Percentiles rank a stretch among this genome's conserved stretches.
Evolutionary conservation across 192 early-diverging fungal species (phyloP).

Genomic region (Coemansia sp.): DNA sequence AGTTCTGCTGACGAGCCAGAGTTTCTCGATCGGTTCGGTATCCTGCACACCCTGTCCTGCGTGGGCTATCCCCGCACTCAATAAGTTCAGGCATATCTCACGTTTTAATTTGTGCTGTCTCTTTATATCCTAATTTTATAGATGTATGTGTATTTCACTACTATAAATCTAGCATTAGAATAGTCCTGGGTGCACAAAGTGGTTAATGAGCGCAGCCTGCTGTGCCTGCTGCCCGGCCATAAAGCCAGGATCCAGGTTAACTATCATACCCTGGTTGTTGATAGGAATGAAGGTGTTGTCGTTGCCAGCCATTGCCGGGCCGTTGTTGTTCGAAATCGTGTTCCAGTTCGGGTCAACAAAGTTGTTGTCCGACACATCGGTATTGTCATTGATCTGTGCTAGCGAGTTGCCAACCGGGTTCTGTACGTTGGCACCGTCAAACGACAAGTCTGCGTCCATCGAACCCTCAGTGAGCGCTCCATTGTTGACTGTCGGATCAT

Average conservation of each 20-base stretch:
- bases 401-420: conserved; percentile 53
- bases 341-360: conserved; percentile 50
- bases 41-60: conserved; percentile 41
- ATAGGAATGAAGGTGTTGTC: conserved; percentile 43
- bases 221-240: conserved; percentile 28
- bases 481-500: conserved; percentile 44
- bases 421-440: conserved; percentile 29
- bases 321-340: conserved; percentile 41
- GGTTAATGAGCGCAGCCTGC: conserved; percentile 42
- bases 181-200: conserved; percentile 30
- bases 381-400: conserved; percentile 51
- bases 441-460: conserved; percentile 29
- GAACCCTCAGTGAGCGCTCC: conserved; percentile 37
- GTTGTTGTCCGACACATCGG: conserved; percentile 45
- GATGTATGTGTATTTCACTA: background rate
- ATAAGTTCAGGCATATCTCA: too few relatives aligned
- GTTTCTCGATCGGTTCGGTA: conserved; percentile 41
- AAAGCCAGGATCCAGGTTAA: conserved; percentile 42
- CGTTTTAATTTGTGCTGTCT: background rate
- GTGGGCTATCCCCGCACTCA: conserved; percentile 20
- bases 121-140: background rate
- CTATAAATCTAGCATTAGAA: conserved; percentile 13
- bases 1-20: conserved; percentile 37
- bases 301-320: conserved; percentile 46
- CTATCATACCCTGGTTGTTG: conserved; percentile 54